phyloP scores from a whole-genome alignment of 1,139 yeast species.

The Sugiyamaella castrensis region DNA sequence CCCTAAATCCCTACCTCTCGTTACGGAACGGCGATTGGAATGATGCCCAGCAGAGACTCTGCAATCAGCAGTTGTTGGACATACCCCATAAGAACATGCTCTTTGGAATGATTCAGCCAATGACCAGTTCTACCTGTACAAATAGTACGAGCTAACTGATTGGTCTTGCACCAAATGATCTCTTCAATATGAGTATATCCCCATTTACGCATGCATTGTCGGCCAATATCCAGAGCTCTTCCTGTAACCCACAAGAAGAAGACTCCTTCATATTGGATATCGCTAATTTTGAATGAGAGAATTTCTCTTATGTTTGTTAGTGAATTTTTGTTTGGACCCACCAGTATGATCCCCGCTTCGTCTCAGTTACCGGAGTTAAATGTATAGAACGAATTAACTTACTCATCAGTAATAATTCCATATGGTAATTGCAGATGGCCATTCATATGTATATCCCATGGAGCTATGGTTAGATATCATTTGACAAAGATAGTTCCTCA shows the following conservation, averaged over 20 bases:
- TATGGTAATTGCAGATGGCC: conserved; percentile 51
- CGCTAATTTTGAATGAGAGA: conserved; percentile 58
- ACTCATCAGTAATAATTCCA: conserved; percentile 43
- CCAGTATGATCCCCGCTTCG: no score
- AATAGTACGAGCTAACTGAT: conserved; percentile 81
- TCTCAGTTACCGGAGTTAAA: no score
- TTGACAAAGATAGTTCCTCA: neutral
- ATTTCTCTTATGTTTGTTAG: conserved; percentile 45
- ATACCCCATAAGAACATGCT: conserved; percentile 76
- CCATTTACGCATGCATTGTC: conserved; percentile 74
- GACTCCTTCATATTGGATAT: conserved; percentile 79
- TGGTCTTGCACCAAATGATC: conserved; percentile 85
- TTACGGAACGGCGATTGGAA: no score
- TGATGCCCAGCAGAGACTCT: neutral
- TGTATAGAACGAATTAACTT: no score
- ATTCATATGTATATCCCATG: conserved; percentile 41
- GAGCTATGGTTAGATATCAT: conserved; percentile 30
- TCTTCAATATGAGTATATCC: conserved; percentile 79
- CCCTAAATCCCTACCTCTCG: no score
- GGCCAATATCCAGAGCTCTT: conserved; percentile 82
- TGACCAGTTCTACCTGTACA: conserved; percentile 97
- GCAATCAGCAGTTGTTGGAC: conserved; percentile 10
- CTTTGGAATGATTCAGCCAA: conserved; percentile 94
- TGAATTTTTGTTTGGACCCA: no score
- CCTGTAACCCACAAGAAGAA: conserved; percentile 93